Evolutionary conservation across 2,329 filamentous ascomycete species (phyloP).

Genomic region (Ampelomyces quisqualis): DNA sequence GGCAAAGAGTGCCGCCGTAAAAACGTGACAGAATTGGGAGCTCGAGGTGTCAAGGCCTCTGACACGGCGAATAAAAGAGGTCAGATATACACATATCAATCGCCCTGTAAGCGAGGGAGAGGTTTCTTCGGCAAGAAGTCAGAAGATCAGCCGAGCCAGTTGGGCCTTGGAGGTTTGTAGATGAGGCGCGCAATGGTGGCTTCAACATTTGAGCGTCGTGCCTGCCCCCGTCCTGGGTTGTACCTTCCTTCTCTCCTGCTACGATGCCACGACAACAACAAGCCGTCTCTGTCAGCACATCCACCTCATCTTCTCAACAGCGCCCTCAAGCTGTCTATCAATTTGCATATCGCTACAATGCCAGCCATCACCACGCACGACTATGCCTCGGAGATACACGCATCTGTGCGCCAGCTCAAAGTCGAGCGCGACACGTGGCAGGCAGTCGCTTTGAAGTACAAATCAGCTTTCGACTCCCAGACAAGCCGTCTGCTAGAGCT

Average conservation of each 20-base stretch:
- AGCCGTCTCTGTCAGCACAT: background rate
- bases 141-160: conserved; percentile 67
- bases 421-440: conserved; percentile 35
- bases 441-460: conserved; percentile 30
- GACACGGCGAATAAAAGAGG: conserved; percentile 45
- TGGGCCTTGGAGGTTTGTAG: conserved; percentile 78
- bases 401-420: conserved; percentile 25
- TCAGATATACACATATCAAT: conserved; percentile 77
- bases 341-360: conserved; percentile 17
- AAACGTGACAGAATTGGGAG: conserved; percentile 37
- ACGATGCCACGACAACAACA: conserved; percentile 1
- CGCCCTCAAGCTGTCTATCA: background rate
- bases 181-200: conserved; percentile 59
- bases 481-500: conserved; percentile 25
- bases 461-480: conserved; percentile 30
- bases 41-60: conserved; percentile 27
- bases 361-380: conserved; percentile 6
- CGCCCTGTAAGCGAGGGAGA: conserved; percentile 66
- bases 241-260: background rate
- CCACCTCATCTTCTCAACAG: background rate
- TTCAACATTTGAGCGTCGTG: conserved; percentile 50
- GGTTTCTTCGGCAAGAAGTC: conserved; percentile 65
- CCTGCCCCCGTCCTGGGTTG: background rate
- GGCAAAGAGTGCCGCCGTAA: conserved; percentile 60
- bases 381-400: conserved; percentile 12